Base-by-base conservation (phyloP, 768 basidiomycete genomes). In the Amanita brunnescens region DNA sequence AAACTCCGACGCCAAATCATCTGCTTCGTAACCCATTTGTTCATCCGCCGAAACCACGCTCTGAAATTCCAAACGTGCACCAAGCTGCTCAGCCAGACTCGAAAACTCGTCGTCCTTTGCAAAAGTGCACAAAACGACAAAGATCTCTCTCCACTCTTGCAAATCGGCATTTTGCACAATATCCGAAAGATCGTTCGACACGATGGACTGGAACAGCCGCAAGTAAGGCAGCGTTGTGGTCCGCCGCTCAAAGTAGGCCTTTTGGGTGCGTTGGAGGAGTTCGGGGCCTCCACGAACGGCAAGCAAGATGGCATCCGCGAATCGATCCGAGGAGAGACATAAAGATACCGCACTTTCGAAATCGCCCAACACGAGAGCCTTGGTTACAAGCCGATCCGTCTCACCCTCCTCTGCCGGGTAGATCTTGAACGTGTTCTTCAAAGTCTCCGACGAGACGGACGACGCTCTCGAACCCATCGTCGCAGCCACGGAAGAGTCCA, bases 161-260 rank as follows among this genome's bases (percentile, higher is more conserved):
- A 98, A 64, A 58, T 98, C 93, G 20, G 94, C 95, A 59, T 97
- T 96, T 65, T 96, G 93, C 7, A 97, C 94, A 46, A 98, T 83
- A 64, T 97, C 96, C 16, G 80, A 76, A 6, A 98, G 79, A 61
- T 98, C 96, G 59, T 92, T 83, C 33, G 86, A 87, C 53, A 95
- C 90, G 57, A 99, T 88, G 10, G 86, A 89, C 63, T 97, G 91
- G 79, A 94, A 91, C 9, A 99, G 78, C 34, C 96, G 87, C 20
- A 98, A 80, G 66, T 95, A 97, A 0, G 94, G 90, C 2, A 87
- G 69, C 1, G 78, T 69, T 7, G 80, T 75, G 0, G 90, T 88
- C 47, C 83, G 79, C 26, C 81, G 78, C 61, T 88, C 89, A 61
- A 98, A 98, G 69, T 98, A 98, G 0, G 90, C 85, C 64, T 89